Evolutionary conservation across 306 rosid genomes (phyloP).

Genomic region (Cotoneaster glaucophyllus): DNA sequence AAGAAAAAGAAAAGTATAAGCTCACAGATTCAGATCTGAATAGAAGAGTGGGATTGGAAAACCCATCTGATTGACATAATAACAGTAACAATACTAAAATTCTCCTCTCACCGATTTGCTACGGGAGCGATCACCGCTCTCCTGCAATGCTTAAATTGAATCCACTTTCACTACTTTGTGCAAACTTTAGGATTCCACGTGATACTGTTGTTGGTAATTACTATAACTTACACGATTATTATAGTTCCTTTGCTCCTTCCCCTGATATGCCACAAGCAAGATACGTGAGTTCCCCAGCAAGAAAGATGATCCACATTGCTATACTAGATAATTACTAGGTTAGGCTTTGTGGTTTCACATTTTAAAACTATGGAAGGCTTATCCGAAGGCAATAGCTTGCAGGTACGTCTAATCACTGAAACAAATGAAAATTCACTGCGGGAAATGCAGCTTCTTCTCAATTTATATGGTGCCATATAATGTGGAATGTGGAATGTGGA

Average conservation of each 20-base stretch:
- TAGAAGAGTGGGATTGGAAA: not conserved
- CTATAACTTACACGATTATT: not conserved
- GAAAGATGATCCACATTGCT: not conserved
- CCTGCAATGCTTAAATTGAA: not conserved
- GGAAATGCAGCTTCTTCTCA: not conserved
- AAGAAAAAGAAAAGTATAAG: not conserved
- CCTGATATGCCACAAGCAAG: conserved; percentile 2
- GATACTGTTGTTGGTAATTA: not conserved
- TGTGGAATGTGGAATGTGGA: not conserved
- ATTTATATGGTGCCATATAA: not conserved
- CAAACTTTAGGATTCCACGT: not conserved
- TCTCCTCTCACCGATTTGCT: not conserved
- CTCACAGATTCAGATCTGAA: not conserved
- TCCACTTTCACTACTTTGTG: not conserved
- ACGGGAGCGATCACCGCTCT: not conserved
- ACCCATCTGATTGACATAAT: not conserved
- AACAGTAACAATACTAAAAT: not conserved
- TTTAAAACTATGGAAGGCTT: not conserved
- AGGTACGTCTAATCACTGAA: not conserved
- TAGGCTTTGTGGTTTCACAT: not conserved
- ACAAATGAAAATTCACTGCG: not conserved
- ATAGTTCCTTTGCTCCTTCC: not conserved
- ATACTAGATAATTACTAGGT: not conserved
- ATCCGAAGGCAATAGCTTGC: not conserved
- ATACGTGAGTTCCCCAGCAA: not conserved